These are phyloP conservation scores for Sisymbrium irio DNA, from an alignment of 345 rosid species.

Conservation along the genomic window DNA sequence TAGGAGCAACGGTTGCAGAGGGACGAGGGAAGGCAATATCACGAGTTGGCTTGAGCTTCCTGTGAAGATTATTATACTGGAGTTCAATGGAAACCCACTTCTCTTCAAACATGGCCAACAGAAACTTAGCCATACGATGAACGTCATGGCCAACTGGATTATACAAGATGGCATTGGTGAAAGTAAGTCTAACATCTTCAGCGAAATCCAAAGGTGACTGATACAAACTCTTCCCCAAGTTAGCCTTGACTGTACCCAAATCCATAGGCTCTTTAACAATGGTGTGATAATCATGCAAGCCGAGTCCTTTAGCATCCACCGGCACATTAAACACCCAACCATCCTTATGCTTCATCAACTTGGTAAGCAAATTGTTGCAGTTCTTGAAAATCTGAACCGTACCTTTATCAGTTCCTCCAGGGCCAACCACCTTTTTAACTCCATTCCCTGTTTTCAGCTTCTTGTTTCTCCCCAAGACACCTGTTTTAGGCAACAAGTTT, in stretches of 20 bases:
- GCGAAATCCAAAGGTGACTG: slow-evolving; percentile 67
- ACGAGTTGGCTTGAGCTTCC: slow-evolving; percentile 25
- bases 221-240: slow-evolving; percentile 57
- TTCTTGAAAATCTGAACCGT: slow-evolving; percentile 48
- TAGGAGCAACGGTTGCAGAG: slow-evolving; percentile 10
- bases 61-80: slow-evolving; percentile 35
- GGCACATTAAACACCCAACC: slow-evolving; percentile 86
- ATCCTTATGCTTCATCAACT: slow-evolving; percentile 72
- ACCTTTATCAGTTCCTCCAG: slow-evolving; percentile 34
- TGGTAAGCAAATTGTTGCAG: slow-evolving; percentile 58
- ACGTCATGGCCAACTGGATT: slow-evolving; percentile 81
- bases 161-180: slow-evolving; percentile 76
- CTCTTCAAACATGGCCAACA: slow-evolving; percentile 60
- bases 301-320: slow-evolving; percentile 75
- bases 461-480: slow-evolving; percentile 20
- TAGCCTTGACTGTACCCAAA: slow-evolving; percentile 76
- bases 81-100: slow-evolving; percentile 54
- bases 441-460: slow-evolving; percentile 31
- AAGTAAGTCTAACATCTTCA: slow-evolving; percentile 80
- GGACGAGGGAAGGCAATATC: slow-evolving; percentile 24
- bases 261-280: slow-evolving; percentile 89
- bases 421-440: slow-evolving; percentile 12
- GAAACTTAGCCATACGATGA: slow-evolving; percentile 59
- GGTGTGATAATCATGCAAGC: slow-evolving; percentile 65
- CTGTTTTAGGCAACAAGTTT: background rate